Percentiles rank a stretch among this genome's conserved stretches.
phyloP scores from a whole-genome alignment of 441 rosid species.

The Raphanus hybrid region DNA sequence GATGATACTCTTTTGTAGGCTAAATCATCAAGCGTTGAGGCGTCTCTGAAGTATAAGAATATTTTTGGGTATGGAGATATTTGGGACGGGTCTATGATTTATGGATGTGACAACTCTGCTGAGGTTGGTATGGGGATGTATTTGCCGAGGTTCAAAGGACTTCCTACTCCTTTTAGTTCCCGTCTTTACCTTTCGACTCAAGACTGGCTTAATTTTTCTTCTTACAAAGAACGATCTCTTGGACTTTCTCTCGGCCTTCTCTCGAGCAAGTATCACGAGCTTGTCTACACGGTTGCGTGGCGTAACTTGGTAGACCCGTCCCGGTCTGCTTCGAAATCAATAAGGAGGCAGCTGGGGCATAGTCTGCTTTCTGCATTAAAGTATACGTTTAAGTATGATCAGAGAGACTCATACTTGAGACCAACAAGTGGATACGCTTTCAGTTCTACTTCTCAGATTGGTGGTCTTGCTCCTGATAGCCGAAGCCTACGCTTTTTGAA shows the following conservation, averaged over 20 bases:
- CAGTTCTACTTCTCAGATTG: slow-evolving; percentile 72
- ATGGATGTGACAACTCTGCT: slow-evolving; percentile 75
- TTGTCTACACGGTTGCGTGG: slow-evolving; percentile 63
- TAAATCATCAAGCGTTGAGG: slow-evolving; percentile 86
- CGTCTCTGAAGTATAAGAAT: slow-evolving; percentile 61
- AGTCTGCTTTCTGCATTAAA: slow-evolving; percentile 76
- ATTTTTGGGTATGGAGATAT: no score
- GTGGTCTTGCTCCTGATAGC: slow-evolving; percentile 92
- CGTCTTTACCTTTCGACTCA: slow-evolving; percentile 75
- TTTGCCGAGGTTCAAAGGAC: slow-evolving; percentile 63
- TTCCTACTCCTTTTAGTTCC: slow-evolving; percentile 65
- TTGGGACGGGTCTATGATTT: slow-evolving; percentile 84
- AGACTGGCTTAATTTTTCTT: slow-evolving; percentile 77
- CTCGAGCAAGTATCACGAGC: slow-evolving; percentile 69
- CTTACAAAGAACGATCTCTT: slow-evolving; percentile 74
- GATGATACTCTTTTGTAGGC: slow-evolving; percentile 59
- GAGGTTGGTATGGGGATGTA: slow-evolving; percentile 83
- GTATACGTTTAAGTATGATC: slow-evolving; percentile 74
- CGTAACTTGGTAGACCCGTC: no score
- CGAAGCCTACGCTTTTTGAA: slow-evolving; percentile 78
- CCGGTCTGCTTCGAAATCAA: no score
- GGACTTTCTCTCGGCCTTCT: slow-evolving; percentile 88
- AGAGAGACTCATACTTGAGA: no score
- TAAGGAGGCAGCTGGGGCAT: slow-evolving; percentile 59
- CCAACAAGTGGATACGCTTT: slow-evolving; percentile 87